A percentile compares a stretch with the other conserved stretches of the same genome.
Conservation (phyloP, 1,284 basidiomycete genomes). For the Mycosarcoma mackinlayi region DNA sequence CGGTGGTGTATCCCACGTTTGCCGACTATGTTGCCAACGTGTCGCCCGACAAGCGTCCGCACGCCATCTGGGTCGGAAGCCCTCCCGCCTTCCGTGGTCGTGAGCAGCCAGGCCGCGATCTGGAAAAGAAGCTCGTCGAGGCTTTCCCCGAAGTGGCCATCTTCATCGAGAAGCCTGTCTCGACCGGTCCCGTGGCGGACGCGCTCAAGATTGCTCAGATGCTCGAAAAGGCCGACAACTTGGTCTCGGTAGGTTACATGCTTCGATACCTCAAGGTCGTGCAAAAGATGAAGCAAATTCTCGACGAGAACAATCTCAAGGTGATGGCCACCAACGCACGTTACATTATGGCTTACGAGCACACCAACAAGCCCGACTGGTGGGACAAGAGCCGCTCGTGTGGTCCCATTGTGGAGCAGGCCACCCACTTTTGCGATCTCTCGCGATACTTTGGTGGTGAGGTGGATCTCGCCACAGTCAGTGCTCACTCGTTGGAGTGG, state of each 20-base stretch:
- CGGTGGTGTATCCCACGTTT: constrained; percentile 85
- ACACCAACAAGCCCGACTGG: constrained; percentile 82
- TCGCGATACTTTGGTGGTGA: constrained; percentile 98
- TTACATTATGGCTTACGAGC: constrained; percentile 89
- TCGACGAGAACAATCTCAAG: constrained; percentile 91
- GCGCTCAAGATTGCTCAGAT: constrained; percentile 68
- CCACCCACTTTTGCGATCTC: constrained; percentile 80
- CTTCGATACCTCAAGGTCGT: constrained; percentile 74
- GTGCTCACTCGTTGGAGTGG: constrained; percentile 69
- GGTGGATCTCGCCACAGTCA: constrained; percentile 85
- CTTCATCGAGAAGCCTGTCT: constrained; percentile 94
- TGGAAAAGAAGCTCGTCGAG: constrained; percentile 89
- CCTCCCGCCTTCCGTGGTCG: constrained; percentile 86
- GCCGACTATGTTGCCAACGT: constrained; percentile 83
- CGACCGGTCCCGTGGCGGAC: constrained; percentile 78
- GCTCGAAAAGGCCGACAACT: constrained; percentile 70
- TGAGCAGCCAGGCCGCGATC: constrained; percentile 76
- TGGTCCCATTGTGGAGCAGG: constrained; percentile 95
- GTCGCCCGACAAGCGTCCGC: constrained; percentile 71
- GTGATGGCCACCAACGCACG: constrained; percentile 97
- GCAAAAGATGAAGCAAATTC: constrained; percentile 94
- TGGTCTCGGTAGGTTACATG: constrained; percentile 88
- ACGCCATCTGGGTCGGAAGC: constrained; percentile 86
- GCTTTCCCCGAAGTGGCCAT: constrained; percentile 79
- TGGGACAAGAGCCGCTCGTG: constrained; percentile 94